phyloP scores from a whole-genome alignment of 176 grass and related monocot species.

The Melocanna baccifera region DNA sequence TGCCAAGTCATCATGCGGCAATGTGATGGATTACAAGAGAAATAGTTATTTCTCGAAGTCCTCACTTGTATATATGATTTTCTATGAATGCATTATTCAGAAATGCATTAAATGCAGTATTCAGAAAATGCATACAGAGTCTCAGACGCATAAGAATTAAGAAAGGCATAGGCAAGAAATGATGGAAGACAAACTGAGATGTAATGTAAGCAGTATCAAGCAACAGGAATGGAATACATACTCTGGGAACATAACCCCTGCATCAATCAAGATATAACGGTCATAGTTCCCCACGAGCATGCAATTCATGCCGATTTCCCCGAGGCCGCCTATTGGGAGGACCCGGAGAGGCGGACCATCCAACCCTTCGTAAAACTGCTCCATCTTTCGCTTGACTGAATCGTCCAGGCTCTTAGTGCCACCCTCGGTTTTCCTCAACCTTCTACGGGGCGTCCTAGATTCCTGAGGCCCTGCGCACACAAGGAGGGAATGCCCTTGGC shows the following conservation, averaged over 20 bases:
- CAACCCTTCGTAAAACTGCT: slow-evolving; percentile 92
- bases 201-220: slow-evolving; percentile 1
- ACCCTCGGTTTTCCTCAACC: slow-evolving; percentile 65
- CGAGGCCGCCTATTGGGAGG: slow-evolving; percentile 91
- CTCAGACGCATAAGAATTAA: not conserved
- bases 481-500: not conserved
- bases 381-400: slow-evolving; percentile 91
- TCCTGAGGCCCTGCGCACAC: slow-evolving; percentile 35
- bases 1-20: not conserved
- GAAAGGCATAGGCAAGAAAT: not conserved
- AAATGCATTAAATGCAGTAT: not conserved
- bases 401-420: slow-evolving; percentile 87
- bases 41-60: not conserved
- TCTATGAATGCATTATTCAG: not conserved
- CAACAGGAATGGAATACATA: slow-evolving; percentile 34
- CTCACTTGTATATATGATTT: not conserved
- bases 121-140: not conserved
- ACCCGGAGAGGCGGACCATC: slow-evolving; percentile 91
- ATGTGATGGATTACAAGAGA: slow-evolving; percentile 2
- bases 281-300: slow-evolving; percentile 98
- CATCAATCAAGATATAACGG: slow-evolving; percentile 95
- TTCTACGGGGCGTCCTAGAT: slow-evolving; percentile 56
- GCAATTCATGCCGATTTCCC: slow-evolving; percentile 99
- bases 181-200: not conserved
- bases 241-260: slow-evolving; percentile 98